Base-by-base conservation (phyloP, 2,329 filamentous ascomycete genomes). In the Aureobasidium sp. region DNA sequence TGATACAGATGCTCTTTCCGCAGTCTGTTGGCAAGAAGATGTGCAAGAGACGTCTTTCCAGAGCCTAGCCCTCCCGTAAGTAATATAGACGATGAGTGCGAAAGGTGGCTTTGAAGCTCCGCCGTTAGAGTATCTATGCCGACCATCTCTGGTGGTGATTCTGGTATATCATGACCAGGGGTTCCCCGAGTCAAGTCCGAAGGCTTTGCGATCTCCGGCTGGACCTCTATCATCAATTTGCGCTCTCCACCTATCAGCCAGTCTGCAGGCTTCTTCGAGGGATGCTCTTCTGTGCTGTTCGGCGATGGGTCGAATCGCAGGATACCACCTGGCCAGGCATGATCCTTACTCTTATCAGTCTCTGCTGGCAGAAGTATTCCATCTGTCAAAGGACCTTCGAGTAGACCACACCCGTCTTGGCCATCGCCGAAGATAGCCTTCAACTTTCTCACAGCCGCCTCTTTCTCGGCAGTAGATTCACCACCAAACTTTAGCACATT, bases 1-100 rank as follows among this genome's bases (percentile, higher is more conserved):
- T 95, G 88, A 71, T 90, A 96, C 0, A 97, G 78, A 58, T 84
- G 82, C 49, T 91, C 85, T 59, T 82, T 82, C 27, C 88, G 85
- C 60, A 99, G 77, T 44, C 82, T 82, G 70, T 90, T 85, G 1
- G 88, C 90, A 31, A 97, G 76, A 29, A 90, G 79, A 64, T 89
- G 88, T 4, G 89, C 84, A 31, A 97, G 82, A 0, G 86, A 86
- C 2, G 90, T 91, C 76, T 99, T 99, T 29, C 94, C 94, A 24
- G 92, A 88, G 0, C 94, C 94, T 66, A 96, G 84, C 0, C 89
- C 90, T 42, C 94, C 94, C 0, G 91, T 95, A 47, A 99, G 75
- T 27, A 99, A 79, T 1, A 97, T 89, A 0, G 94, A 97, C 0
- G 93, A 97, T 66, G 90, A 84, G 67, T 96, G 89, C 0, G 87